These are phyloP conservation scores for Babjeviella inositovora DNA, from an alignment of 805 yeast species.

Conservation along the genomic window DNA sequence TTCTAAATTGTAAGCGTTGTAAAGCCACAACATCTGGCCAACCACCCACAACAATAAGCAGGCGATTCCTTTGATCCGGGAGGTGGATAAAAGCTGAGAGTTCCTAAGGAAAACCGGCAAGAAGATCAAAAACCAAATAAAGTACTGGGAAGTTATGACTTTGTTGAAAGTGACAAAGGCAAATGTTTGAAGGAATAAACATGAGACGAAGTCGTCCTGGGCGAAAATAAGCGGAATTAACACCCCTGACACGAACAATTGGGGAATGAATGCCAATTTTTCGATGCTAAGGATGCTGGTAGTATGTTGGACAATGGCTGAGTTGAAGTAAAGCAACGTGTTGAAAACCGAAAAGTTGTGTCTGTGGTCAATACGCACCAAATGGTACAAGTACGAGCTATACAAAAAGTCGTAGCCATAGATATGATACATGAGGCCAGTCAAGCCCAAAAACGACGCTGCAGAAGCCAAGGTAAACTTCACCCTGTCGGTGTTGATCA, in stretches of 20 bases:
- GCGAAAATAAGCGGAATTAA: slow-evolving; percentile 36
- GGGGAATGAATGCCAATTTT: slow-evolving; percentile 73
- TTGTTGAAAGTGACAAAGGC: slow-evolving; percentile 25
- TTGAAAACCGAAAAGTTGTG: slow-evolving; percentile 91
- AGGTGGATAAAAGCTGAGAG: slow-evolving; percentile 15
- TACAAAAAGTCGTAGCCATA: slow-evolving; percentile 67
- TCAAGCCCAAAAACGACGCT: slow-evolving; percentile 26
- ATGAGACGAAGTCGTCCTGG: slow-evolving; percentile 11
- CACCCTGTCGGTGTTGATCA: slow-evolving; percentile 25
- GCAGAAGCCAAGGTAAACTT: slow-evolving; percentile 20
- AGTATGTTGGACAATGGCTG: slow-evolving; percentile 12
- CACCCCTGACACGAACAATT: slow-evolving; percentile 40
- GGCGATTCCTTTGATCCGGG: slow-evolving; percentile 15
- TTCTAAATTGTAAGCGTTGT: slow-evolving; percentile 64
- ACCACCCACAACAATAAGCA: slow-evolving; percentile 44
- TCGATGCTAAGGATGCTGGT: slow-evolving; percentile 14
- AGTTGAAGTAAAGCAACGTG: slow-evolving; percentile 47
- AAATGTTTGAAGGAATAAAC: slow-evolving; percentile 22
- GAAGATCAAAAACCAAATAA: slow-evolving; percentile 84
- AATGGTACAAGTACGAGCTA: slow-evolving; percentile 73
- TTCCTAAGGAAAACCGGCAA: slow-evolving; percentile 55
- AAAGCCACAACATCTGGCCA: slow-evolving; percentile 68
- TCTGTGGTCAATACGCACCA: slow-evolving; percentile 76
- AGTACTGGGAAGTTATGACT: slow-evolving; percentile 88
- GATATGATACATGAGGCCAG: slow-evolving; percentile 41